These are phyloP conservation scores for Verticillium longisporum DNA, from an alignment of 2,329 filamentous ascomycete species.

Conservation along the genomic window DNA sequence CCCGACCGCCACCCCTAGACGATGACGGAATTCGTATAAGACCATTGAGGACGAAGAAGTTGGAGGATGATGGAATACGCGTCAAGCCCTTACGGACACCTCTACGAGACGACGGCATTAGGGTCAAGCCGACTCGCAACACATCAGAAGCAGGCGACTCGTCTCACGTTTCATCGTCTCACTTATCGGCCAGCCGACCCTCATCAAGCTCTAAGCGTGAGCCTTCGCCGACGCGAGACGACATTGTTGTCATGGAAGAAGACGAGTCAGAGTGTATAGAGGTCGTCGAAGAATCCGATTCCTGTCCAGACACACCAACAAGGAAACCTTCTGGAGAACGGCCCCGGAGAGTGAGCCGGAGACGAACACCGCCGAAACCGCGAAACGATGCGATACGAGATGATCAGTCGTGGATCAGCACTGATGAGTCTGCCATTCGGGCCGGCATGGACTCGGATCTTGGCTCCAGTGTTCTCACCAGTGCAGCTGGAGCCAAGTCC, in stretches of 20 bases:
- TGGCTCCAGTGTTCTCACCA: conserved; percentile 29
- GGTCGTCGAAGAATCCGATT: conserved; percentile 27
- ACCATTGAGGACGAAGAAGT: conserved; percentile 25
- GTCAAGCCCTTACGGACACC: conserved; percentile 16
- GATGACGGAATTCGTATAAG: conserved; percentile 24
- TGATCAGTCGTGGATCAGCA: conserved; percentile 19
- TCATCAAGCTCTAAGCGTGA: conserved; percentile 15
- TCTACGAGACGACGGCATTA: conserved; percentile 11
- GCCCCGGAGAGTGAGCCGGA: conserved; percentile 6
- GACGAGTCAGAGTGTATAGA: conserved; percentile 18
- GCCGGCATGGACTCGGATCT: conserved; percentile 21
- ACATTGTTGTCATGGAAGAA: conserved; percentile 19
- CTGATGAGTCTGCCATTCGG: conserved; percentile 14
- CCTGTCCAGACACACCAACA: conserved; percentile 30
- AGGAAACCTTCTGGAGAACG: conserved; percentile 6
- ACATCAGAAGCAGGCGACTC: background rate
- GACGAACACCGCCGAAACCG: conserved; percentile 2
- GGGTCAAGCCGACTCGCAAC: conserved; percentile 2
- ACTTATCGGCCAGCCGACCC: conserved; percentile 4
- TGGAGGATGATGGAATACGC: conserved; percentile 25
- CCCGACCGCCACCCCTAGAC: conserved; percentile 12
- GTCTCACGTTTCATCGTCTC: background rate
- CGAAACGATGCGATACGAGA: conserved; percentile 8
- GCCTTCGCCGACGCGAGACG: conserved; percentile 9
- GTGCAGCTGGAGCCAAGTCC: conserved; percentile 33